Percentiles rank a stretch among this genome's conserved stretches.
These are phyloP conservation scores for Teunomyces aglyptinius DNA, from an alignment of 805 yeast species.

Conservation along the genomic window DNA sequence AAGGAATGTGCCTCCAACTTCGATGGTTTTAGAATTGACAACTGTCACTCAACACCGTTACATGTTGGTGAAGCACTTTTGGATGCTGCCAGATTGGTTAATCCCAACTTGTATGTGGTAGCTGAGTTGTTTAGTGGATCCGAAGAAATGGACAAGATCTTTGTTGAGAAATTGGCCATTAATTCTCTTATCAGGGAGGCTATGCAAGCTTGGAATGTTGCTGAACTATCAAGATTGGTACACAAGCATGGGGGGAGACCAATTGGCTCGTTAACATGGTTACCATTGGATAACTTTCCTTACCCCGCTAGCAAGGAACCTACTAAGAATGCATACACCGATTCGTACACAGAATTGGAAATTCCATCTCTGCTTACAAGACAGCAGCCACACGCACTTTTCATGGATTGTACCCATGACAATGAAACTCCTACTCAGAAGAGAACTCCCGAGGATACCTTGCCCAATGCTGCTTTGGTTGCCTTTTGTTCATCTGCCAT, in stretches of 20 bases:
- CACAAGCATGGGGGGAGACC: slow-evolving; percentile 96
- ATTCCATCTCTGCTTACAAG: slow-evolving; percentile 65
- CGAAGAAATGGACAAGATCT: slow-evolving; percentile 83
- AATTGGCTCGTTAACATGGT: slow-evolving; percentile 83
- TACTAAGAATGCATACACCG: slow-evolving; percentile 8
- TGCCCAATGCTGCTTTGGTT: slow-evolving; percentile 93
- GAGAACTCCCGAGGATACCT: slow-evolving; percentile 89
- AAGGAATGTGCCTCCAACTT: slow-evolving; percentile 69
- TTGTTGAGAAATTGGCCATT: slow-evolving; percentile 87
- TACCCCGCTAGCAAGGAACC: slow-evolving; percentile 57
- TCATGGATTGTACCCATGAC: slow-evolving; percentile 98
- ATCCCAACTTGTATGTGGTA: slow-evolving; percentile 86
- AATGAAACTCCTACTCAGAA: slow-evolving; percentile 86
- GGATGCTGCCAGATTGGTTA: slow-evolving; percentile 81
- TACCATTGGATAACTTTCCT: slow-evolving; percentile 72
- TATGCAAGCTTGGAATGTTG: slow-evolving; percentile 92
- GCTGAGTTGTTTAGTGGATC: slow-evolving; percentile 95
- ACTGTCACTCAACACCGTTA: slow-evolving; percentile 93
- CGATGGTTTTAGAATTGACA: slow-evolving; percentile 89
- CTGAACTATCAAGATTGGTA: slow-evolving; percentile 79
- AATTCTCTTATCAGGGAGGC: slow-evolving; percentile 92
- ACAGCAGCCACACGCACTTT: slow-evolving; percentile 85
- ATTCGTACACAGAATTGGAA: slow-evolving; percentile 53
- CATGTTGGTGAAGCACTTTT: slow-evolving; percentile 89
- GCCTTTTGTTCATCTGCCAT: slow-evolving; percentile 91